These are phyloP conservation scores for Albifimbria verrucaria DNA, from an alignment of 2,329 filamentous ascomycete species.

Conservation along the genomic window DNA sequence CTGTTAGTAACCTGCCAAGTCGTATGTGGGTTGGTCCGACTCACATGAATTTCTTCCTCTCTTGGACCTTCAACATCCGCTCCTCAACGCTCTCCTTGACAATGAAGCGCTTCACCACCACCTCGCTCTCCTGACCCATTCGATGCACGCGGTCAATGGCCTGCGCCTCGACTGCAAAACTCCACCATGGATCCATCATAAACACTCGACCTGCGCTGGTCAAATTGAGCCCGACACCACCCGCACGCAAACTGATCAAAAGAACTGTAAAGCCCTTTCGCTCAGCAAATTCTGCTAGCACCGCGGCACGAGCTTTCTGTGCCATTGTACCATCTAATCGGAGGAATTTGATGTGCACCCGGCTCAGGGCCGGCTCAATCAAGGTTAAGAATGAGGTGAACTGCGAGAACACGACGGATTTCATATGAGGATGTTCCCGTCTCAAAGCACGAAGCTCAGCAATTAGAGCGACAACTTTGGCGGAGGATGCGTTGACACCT, in stretches of 20 bases:
- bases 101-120: slow-evolving; percentile 84
- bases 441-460: slow-evolving; percentile 69
- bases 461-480: slow-evolving; percentile 82
- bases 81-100: slow-evolving; percentile 90
- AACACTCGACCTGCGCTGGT: slow-evolving; percentile 86
- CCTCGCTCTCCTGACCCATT: slow-evolving; percentile 88
- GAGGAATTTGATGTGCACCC: slow-evolving; percentile 72
- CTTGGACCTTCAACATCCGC: slow-evolving; percentile 89
- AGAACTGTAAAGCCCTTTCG: slow-evolving; percentile 65
- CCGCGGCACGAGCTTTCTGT: slow-evolving; percentile 77
- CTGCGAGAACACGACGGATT: slow-evolving; percentile 93
- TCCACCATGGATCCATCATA: slow-evolving; percentile 99
- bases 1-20: slow-evolving; percentile 5
- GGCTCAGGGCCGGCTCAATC: slow-evolving; percentile 75
- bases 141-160: slow-evolving; percentile 96
- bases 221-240: slow-evolving; percentile 90
- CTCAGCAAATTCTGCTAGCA: slow-evolving; percentile 70
- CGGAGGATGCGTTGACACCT: slow-evolving; percentile 68
- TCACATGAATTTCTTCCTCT: slow-evolving; percentile 93
- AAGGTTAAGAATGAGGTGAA: slow-evolving; percentile 95
- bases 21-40: slow-evolving; percentile 31
- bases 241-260: slow-evolving; percentile 80
- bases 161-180: slow-evolving; percentile 92
- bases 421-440: slow-evolving; percentile 63
- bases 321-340: slow-evolving; percentile 88